Base-by-base conservation (phyloP, 768 basidiomycete species). In the Mycena polygramma region DNA sequence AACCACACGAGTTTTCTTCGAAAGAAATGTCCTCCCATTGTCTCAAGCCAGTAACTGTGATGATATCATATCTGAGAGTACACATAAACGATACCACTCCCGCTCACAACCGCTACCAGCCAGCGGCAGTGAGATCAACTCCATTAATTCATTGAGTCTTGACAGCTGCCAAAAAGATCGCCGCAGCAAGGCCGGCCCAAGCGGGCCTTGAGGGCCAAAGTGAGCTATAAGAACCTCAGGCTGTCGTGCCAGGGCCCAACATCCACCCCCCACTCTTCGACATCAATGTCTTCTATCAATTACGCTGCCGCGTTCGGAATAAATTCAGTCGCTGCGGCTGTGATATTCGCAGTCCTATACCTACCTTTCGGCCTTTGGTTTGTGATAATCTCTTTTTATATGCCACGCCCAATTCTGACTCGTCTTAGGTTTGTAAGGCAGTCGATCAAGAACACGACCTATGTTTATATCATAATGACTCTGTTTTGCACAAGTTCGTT, bases 401-500 rank as follows among this genome's bases (percentile, higher is more conserved):
- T 6, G 30, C 30, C 30, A 6, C 30, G 30, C 30, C 2, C 30
- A 30, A 30, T 30, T 30, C 30, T 30, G 30, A 30, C 30, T 30
- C 30, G 78, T 6, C 66, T 60, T 0, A 81, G 75, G 74, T 84
- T 82, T 52, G 22, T 79, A 17, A 65, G 65, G 37, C 78, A 81
- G 55, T 77, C 80, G 20, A 75, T 83, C 37, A 68, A 63, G 7
- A 75, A 75, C 20, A 79, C 78, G 6, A 83, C 81, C 0, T 80
- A 79, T 66, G 81, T 84, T 6, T 77, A 80, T 67, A 63, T 80
- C 22, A 70, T 77, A 22, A 67, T 86, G 13, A 62, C 78, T 2
- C 35, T 85, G 7, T 86, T 85, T 72, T 85, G 83, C 64, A 17
- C 73, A 20, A 79, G 84, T 85, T 69, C 63, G 85, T 60, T 0